Base-by-base conservation (phyloP, 208 protist genomes). In the Leishmania aethiopica region DNA sequence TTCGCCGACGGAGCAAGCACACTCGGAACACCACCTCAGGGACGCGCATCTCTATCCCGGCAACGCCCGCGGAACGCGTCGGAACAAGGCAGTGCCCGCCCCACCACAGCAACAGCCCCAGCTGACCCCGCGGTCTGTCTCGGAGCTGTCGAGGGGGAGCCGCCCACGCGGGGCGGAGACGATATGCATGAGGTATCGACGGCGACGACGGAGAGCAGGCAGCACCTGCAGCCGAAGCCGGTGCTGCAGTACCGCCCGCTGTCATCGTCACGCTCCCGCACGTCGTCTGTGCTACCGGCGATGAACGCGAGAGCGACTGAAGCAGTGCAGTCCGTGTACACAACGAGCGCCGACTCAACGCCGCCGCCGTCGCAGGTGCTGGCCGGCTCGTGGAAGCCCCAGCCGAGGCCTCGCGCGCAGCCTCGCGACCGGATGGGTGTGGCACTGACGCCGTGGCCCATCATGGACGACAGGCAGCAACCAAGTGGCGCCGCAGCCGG, bases 381-480 rank as follows among this genome's bases (percentile, higher is more conserved):
- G 62, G 62, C 62, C 15, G 32, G 25, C 37, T 47, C 67, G 42
- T 15, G 11, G 32, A 40, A n/a, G 51, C 35, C 73, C 3, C 32
- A 13, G 42, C 15, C n/a, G 32, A 40, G 45, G 73, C 53, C 73
- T 47, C 49, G 6, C 37, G n/a, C 74, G 74, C 74, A 32, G 40
- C 57, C 74, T 40, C 37, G 75, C 25, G 3, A 69, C 40, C 37
- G 75, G 53, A 32, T 17, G 11, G 57, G 75, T 35, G 75, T 67
- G 22, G 75, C 71, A n/a, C 60, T 78, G 40, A 60, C 73, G 45
- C 85, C 74, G 37, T 77, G 77, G 81, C 77, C 77, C 42, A 76
- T 78, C 67, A 45, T 69, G 1, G 49, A 75, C 47, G 64, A 75
- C 77, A 74, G 72, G 32, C 32, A 60, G 35, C 40, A n/a, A 10